Conservation (phyloP, 2,329 filamentous ascomycete genomes). For the Hypoxylon sp. region DNA sequence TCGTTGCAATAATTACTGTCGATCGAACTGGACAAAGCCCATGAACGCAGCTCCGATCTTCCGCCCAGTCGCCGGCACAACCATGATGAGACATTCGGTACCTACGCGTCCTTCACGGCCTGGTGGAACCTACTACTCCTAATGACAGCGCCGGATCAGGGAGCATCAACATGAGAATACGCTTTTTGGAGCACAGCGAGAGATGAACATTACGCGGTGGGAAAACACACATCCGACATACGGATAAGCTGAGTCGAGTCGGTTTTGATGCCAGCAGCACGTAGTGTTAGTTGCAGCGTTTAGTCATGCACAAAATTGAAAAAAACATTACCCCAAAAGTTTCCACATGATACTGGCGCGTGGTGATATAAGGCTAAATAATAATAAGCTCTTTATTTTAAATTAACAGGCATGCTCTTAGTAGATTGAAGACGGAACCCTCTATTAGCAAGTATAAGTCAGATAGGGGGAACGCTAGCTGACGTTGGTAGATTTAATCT, state of each 20-base stretch:
- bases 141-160: not conserved
- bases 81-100: constrained; percentile 33
- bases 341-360: not conserved
- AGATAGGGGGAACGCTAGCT: not conserved
- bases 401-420: not conserved
- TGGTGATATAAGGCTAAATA: not conserved
- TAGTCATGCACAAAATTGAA: not conserved
- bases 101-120: constrained; percentile 25
- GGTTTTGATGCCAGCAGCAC: not conserved
- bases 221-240: not conserved
- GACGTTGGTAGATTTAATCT: not conserved
- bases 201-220: not conserved
- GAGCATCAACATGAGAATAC: not conserved
- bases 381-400: not conserved
- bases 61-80: constrained; percentile 32
- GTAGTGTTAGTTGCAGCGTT: not conserved
- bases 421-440: too few relatives aligned
- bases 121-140: constrained; percentile 3
- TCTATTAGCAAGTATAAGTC: not conserved
- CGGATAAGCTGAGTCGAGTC: not conserved
- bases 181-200: not conserved
- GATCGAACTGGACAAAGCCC: constrained; percentile 47
- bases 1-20: constrained; percentile 55
- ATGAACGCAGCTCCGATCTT: constrained; percentile 14
- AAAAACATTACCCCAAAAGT: not conserved